Conservation (phyloP, 179 eudicot genomes). For the Spergularia azorica region DNA sequence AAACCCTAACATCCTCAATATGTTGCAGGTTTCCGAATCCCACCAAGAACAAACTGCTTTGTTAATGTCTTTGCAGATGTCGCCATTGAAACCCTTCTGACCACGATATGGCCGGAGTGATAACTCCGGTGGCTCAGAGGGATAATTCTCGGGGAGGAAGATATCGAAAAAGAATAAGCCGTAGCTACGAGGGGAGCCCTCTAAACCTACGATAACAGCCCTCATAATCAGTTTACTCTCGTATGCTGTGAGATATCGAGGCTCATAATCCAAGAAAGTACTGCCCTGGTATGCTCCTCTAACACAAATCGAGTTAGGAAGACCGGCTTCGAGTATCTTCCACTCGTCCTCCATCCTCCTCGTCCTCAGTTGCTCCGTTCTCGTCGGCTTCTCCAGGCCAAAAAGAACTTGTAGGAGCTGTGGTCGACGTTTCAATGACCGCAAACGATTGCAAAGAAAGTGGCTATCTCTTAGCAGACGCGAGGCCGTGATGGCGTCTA, state of each 20-base stretch:
- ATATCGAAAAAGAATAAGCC: constrained; percentile 48
- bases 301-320: constrained; percentile 35
- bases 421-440: too few relatives aligned
- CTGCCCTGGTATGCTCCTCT: background rate
- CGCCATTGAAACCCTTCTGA: background rate
- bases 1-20: constrained; percentile 5
- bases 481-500: constrained; percentile 7
- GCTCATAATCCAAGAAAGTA: too few relatives aligned
- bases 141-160: constrained; percentile 37
- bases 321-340: constrained; percentile 21
- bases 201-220: constrained; percentile 34
- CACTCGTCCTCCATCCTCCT: constrained; percentile 34
- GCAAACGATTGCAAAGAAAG: constrained; percentile 9
- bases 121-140: constrained; percentile 30
- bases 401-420: too few relatives aligned
- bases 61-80: background rate
- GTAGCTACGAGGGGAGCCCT: constrained; percentile 25
- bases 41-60: constrained; percentile 13
- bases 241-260: constrained; percentile 16
- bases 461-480: constrained; percentile 27
- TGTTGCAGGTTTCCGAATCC: constrained; percentile 27
- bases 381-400: too few relatives aligned
- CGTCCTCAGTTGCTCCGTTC: background rate
- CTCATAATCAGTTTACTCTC: constrained; percentile 33
- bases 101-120: constrained; percentile 18